These are phyloP conservation scores for Chalaropsis thielavioides DNA, from an alignment of 2,329 filamentous ascomycete species.

Conservation along the genomic window DNA sequence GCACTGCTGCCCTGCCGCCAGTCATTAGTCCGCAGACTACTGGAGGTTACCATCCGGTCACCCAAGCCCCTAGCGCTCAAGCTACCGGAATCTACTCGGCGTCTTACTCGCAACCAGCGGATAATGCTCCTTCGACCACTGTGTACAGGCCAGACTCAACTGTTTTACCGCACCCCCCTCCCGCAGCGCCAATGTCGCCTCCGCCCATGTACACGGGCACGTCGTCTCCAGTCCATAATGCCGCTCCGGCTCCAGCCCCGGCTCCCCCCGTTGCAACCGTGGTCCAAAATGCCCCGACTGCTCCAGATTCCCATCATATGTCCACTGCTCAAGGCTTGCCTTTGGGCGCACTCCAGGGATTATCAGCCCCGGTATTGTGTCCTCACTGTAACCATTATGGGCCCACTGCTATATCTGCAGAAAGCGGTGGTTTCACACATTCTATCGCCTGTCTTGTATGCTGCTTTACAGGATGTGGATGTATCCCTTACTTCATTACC, in stretches of 20 bases:
- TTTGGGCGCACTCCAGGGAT: constrained; percentile 18
- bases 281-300: not conserved
- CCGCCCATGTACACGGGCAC: not conserved
- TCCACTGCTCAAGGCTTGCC: not conserved
- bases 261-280: not conserved
- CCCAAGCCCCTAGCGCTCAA: not conserved
- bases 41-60: not conserved
- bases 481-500: constrained; percentile 20
- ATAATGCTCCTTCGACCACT: not conserved
- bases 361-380: constrained; percentile 19
- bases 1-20: not conserved
- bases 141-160: not conserved
- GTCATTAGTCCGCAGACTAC: not conserved
- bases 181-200: not conserved
- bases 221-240: not conserved
- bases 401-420: not conserved
- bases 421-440: constrained; percentile 20
- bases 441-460: constrained; percentile 20
- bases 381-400: constrained; percentile 20
- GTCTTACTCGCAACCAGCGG: not conserved
- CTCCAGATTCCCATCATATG: not conserved
- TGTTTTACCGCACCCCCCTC: not conserved
- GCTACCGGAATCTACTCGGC: not conserved
- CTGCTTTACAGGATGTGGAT: constrained; percentile 20
- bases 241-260: not conserved